These are phyloP conservation scores for Posidonia australis DNA, from an alignment of 106 monocot genomes.

Conservation along the genomic window DNA sequence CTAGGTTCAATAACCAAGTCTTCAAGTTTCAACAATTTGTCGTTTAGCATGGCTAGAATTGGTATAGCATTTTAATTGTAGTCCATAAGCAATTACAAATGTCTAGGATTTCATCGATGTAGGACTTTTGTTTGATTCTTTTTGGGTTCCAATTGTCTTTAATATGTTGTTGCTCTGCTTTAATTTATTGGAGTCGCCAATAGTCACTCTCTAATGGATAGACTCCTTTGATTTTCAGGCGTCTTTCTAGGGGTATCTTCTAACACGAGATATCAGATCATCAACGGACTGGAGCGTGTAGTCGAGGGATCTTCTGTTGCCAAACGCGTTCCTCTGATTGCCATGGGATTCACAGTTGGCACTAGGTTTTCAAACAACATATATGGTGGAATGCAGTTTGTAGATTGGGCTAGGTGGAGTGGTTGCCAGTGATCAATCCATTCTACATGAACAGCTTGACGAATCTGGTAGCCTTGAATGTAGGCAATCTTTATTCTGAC, in stretches of 20 bases:
- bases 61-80: no score
- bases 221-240: slow-evolving; percentile 25
- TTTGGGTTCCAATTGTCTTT: no score
- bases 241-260: slow-evolving; percentile 91
- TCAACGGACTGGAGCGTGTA: slow-evolving; percentile 63
- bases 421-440: slow-evolving; percentile 51
- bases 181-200: no score
- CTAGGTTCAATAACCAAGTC: no score
- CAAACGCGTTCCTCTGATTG: slow-evolving; percentile 41
- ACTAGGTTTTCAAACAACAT: slow-evolving; percentile 81
- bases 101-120: no score
- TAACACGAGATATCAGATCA: slow-evolving; percentile 78
- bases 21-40: no score
- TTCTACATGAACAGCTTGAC: not conserved
- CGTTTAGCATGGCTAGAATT: no score
- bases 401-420: slow-evolving; percentile 89
- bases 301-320: slow-evolving; percentile 67
- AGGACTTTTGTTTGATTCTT: no score
- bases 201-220: not conserved
- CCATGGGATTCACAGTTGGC: slow-evolving; percentile 90
- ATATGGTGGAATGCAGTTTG: slow-evolving; percentile 95
- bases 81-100: no score
- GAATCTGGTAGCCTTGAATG: no score
- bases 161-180: no score
- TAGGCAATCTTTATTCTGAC: no score